phyloP scores from a whole-genome alignment of 352 stramenopile species.

The Phytopythium aichiense region DNA sequence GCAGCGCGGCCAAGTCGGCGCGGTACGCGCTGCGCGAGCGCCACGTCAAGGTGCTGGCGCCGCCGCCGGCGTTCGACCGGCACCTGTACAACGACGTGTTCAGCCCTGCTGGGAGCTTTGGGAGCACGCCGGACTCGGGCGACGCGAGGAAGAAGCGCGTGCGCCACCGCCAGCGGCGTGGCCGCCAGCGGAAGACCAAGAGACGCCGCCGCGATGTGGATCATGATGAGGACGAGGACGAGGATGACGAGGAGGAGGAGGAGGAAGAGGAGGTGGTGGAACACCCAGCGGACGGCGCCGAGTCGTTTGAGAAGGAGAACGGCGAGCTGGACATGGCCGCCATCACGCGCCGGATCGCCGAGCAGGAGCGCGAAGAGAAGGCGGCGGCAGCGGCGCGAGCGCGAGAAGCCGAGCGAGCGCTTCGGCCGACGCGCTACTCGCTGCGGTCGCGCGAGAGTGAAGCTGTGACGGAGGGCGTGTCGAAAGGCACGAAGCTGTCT shows the following conservation, averaged over 20 bases:
- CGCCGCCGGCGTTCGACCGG: constrained; percentile 50
- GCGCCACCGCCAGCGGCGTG: constrained; percentile 8
- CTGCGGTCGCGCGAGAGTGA: constrained; percentile 51
- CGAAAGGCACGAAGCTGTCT: constrained; percentile 15
- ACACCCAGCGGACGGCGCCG: constrained; percentile 25
- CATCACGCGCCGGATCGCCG: constrained; percentile 49
- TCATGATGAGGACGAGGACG: constrained; percentile 26
- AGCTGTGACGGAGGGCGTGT: constrained; percentile 6
- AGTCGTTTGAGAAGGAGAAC: constrained; percentile 22
- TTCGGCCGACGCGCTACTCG: constrained; percentile 45
- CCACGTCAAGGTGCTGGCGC: constrained; percentile 24
- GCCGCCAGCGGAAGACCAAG: constrained; percentile 8
- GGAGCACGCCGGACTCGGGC: constrained; percentile 12
- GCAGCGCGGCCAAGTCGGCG: constrained; percentile 16
- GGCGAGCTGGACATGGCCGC: constrained; percentile 31
- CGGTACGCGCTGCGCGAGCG: constrained; percentile 59
- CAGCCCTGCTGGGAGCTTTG: constrained; percentile 16
- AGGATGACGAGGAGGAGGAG: constrained; percentile 28
- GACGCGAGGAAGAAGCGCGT: constrained; percentile 25
- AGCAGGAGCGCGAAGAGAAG: constrained; percentile 31
- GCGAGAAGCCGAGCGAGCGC: constrained; percentile 16
- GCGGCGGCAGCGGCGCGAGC: constrained; percentile 17
- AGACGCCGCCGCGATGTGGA: constrained; percentile 12
- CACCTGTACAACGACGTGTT: constrained; percentile 75
- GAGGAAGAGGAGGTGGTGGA: constrained; percentile 15